phyloP scores from a whole-genome alignment of 805 yeast species.

The Cyberlindnera mississippiensis region DNA sequence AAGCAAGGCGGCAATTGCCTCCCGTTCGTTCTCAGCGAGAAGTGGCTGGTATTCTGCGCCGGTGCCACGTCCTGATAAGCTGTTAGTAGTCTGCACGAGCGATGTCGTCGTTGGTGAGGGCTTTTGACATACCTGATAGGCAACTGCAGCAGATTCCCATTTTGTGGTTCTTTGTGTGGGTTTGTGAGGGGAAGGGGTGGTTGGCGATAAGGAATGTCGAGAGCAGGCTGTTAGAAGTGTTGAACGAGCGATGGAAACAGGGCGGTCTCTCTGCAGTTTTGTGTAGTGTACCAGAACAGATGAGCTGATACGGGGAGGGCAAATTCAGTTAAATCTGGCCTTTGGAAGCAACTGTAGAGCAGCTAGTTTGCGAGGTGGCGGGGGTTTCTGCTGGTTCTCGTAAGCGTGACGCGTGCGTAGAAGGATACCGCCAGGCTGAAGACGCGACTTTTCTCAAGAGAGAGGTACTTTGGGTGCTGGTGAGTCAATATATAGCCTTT shows the following conservation, averaged over 20 bases:
- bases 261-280: too few relatives aligned
- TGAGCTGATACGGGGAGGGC: too few relatives aligned
- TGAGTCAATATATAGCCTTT: too few relatives aligned
- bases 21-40: slow-evolving; percentile 93
- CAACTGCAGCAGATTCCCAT: slow-evolving; percentile 26
- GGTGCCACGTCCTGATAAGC: slow-evolving; percentile 8
- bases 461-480: too few relatives aligned
- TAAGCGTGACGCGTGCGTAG: background rate
- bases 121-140: slow-evolving; percentile 13
- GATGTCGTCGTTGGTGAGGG: background rate
- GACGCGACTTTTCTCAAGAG: too few relatives aligned
- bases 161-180: background rate
- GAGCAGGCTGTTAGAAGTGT: too few relatives aligned
- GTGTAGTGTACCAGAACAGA: too few relatives aligned
- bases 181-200: background rate
- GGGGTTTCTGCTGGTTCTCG: slow-evolving; percentile 1
- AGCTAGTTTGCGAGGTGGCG: too few relatives aligned
- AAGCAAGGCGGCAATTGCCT: slow-evolving; percentile 86
- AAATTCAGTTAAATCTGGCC: too few relatives aligned
- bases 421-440: background rate
- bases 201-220: slow-evolving; percentile 6
- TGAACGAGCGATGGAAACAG: too few relatives aligned
- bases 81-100: slow-evolving; percentile 15
- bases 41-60: slow-evolving; percentile 60
- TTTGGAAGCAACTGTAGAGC: too few relatives aligned